Percentiles rank a stretch among this genome's conserved stretches.
These are phyloP conservation scores for Paracamarosporium sp. DNA, from an alignment of 2,329 filamentous ascomycete species.

Conservation along the genomic window DNA sequence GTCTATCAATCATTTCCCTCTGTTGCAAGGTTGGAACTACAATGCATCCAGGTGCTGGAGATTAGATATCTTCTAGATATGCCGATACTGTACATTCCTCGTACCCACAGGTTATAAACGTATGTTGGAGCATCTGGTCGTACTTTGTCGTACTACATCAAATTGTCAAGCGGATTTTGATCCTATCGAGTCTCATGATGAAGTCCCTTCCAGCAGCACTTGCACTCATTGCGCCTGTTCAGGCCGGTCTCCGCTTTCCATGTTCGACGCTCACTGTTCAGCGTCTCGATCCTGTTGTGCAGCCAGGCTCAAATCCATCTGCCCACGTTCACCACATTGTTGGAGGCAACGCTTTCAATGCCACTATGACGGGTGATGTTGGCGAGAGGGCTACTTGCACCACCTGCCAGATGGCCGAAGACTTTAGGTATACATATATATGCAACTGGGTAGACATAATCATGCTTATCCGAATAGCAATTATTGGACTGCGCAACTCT, in stretches of 20 bases:
- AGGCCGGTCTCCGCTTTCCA: constrained; percentile 35
- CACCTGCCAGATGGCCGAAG: constrained; percentile 33
- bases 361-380: constrained; percentile 31
- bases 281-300: constrained; percentile 31
- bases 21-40: not conserved
- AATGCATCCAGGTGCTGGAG: not conserved
- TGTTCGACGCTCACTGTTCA: constrained; percentile 35
- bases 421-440: constrained; percentile 10
- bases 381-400: constrained; percentile 29
- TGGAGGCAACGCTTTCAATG: constrained; percentile 36
- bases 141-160: not conserved
- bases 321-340: constrained; percentile 37
- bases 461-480: constrained; percentile 1
- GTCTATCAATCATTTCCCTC: not conserved
- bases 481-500: constrained; percentile 32
- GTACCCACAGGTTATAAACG: not conserved
- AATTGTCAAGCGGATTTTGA: not conserved
- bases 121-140: not conserved
- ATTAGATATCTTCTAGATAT: not conserved
- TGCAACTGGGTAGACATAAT: not conserved
- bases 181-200: constrained; percentile 16
- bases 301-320: constrained; percentile 27
- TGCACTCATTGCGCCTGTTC: constrained; percentile 22
- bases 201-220: constrained; percentile 28
- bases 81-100: not conserved